Conservation (phyloP, 805 yeast species). For the Ogataea philodendri region DNA sequence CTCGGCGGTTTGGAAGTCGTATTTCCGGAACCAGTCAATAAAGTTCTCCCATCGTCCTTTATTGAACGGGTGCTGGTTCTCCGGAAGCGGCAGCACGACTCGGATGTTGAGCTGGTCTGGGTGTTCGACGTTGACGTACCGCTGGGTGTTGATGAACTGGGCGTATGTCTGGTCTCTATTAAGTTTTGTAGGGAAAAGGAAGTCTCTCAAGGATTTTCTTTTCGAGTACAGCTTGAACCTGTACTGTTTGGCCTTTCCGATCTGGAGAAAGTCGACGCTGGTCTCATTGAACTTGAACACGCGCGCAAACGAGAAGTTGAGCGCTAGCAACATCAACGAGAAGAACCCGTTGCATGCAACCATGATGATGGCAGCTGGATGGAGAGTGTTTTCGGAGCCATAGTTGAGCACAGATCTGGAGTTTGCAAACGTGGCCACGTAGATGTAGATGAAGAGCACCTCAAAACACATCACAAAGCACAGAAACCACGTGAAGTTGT, state of each 20-base stretch:
- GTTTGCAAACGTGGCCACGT: slow-evolving; percentile 38
- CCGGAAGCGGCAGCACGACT: slow-evolving; percentile 36
- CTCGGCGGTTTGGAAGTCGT: slow-evolving; percentile 12
- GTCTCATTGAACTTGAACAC: slow-evolving; percentile 47
- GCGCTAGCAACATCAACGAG: slow-evolving; percentile 41
- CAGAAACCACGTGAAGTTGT: slow-evolving; percentile 60
- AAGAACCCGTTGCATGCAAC: slow-evolving; percentile 45
- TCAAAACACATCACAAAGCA: slow-evolving; percentile 45
- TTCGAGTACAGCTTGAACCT: slow-evolving; percentile 1
- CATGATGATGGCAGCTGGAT: slow-evolving; percentile 31
- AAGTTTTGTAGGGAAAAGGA: slow-evolving; percentile 3
- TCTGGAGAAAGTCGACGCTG: slow-evolving; percentile 46
- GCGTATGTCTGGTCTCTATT: background rate
- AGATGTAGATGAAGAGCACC: slow-evolving; percentile 37
- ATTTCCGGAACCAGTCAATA: slow-evolving; percentile 27
- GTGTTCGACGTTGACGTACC: slow-evolving; percentile 46
- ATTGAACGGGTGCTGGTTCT: slow-evolving; percentile 36
- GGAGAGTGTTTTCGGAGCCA: slow-evolving; percentile 18
- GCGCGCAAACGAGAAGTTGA: slow-evolving; percentile 44
- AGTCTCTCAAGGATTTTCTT: slow-evolving; percentile 22
- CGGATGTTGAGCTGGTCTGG: slow-evolving; percentile 33
- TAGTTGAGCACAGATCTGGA: slow-evolving; percentile 31
- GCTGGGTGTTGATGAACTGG: slow-evolving; percentile 21
- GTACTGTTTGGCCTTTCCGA: slow-evolving; percentile 12
- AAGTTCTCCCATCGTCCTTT: slow-evolving; percentile 39